A percentile compares a stretch with the other conserved stretches of the same genome.
Conservation (phyloP, 2,329 filamentous ascomycete genomes). For the Colletotrichum liaoningense region DNA sequence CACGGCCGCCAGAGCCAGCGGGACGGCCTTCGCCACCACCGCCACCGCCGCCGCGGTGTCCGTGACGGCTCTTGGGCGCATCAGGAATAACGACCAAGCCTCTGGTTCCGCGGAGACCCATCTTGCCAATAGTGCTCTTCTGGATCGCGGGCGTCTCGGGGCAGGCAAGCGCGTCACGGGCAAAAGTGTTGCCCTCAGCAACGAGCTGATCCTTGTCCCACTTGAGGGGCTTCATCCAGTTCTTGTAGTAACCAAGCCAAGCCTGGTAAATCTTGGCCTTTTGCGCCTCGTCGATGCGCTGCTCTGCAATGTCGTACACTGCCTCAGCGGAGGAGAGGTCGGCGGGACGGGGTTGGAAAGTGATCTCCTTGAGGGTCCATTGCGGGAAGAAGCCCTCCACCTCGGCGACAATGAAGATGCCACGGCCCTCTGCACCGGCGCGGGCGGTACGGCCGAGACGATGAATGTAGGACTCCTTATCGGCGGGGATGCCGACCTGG, state of each 20-base stretch:
- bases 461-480: conserved; percentile 75
- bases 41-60: conserved; percentile 40
- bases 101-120: conserved; percentile 64
- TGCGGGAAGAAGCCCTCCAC: conserved; percentile 63
- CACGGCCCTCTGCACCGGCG: conserved; percentile 72
- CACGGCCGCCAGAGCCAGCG: conserved; percentile 19
- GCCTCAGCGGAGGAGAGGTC: conserved; percentile 56
- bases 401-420: conserved; percentile 68
- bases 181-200: conserved; percentile 61
- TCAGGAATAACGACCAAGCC: conserved; percentile 61
- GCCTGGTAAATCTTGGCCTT: conserved; percentile 65
- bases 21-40: conserved; percentile 26
- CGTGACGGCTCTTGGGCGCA: conserved; percentile 45
- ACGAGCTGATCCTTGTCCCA: conserved; percentile 61
- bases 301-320: conserved; percentile 51
- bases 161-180: conserved; percentile 58
- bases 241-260: conserved; percentile 69
- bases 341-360: conserved; percentile 58
- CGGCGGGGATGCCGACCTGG: conserved; percentile 69
- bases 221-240: conserved; percentile 55
- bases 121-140: conserved; percentile 64
- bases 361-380: conserved; percentile 64
- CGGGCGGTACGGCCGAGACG: conserved; percentile 75
- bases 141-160: conserved; percentile 59
- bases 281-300: conserved; percentile 55